Conservation (phyloP, 73 alveolate genomes). For the Paramecium octaurelia region DNA sequence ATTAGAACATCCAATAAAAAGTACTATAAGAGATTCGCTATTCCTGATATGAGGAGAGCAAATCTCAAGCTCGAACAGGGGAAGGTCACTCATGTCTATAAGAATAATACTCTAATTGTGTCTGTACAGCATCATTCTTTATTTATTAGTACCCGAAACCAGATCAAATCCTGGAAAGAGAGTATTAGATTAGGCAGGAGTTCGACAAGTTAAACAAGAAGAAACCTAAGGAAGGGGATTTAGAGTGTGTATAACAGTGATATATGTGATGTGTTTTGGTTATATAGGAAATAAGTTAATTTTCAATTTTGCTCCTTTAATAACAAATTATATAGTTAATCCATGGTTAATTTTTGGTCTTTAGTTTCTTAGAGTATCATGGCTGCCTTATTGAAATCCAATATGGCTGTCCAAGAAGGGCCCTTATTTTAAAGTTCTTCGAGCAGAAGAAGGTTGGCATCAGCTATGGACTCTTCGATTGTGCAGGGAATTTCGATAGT, state of each 20-base stretch:
- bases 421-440: background rate
- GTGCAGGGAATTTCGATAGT: background rate
- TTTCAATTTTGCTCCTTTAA: background rate
- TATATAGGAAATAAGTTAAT: background rate
- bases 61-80: constrained; percentile 82
- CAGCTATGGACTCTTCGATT: background rate
- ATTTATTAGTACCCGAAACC: constrained; percentile 88
- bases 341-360: background rate
- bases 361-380: background rate
- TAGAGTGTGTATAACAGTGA: constrained; percentile 68
- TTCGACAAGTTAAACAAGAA: constrained; percentile 63
- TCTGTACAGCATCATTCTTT: constrained; percentile 53
- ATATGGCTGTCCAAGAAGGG: background rate
- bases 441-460: background rate
- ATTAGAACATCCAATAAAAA: constrained; percentile 95
- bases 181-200: constrained; percentile 46
- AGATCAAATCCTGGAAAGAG: constrained; percentile 60
- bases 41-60: constrained; percentile 93
- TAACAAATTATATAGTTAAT: background rate
- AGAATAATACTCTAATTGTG: constrained; percentile 89
- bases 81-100: constrained; percentile 82
- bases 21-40: constrained; percentile 91
- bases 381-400: background rate
- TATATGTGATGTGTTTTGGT: background rate
- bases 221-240: constrained; percentile 73